Evolutionary conservation across 257 asterid genomes (phyloP).

Genomic region (Jacaranda mimosifolia): DNA sequence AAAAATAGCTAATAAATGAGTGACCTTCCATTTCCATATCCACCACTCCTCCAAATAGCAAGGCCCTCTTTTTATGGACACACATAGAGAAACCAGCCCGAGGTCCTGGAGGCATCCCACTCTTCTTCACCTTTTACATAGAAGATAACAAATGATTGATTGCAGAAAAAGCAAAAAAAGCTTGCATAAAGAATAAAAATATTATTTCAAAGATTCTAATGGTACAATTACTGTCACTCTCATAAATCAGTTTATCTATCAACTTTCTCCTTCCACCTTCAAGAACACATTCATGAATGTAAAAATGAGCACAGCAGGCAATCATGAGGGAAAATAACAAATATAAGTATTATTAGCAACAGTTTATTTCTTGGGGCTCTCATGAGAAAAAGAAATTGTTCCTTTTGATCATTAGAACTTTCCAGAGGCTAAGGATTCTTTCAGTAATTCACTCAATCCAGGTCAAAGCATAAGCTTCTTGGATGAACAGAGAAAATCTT

Average conservation of each 20-base stretch:
- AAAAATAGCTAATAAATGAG: conserved; percentile 27
- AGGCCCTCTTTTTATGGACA: conserved; percentile 90
- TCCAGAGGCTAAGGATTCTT: not conserved
- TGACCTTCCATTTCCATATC: conserved; percentile 97
- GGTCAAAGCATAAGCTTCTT: conserved; percentile 2
- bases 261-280: conserved; percentile 15
- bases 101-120: conserved; percentile 98
- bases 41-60: conserved; percentile 98
- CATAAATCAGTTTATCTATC: not conserved
- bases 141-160: conserved; percentile 26
- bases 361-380: not conserved
- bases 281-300: conserved; percentile 7
- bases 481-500: not conserved
- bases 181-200: conserved; percentile 6
- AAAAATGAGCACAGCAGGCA: not conserved
- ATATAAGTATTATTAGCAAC: conserved; percentile 1
- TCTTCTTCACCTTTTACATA: conserved; percentile 77
- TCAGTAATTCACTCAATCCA: not conserved
- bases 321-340: not conserved
- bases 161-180: not conserved
- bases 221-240: not conserved
- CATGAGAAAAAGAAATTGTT: conserved; percentile 25
- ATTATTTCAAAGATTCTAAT: conserved; percentile 14
- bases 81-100: conserved; percentile 98
- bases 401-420: conserved; percentile 16